Evolutionary conservation across 2,329 filamentous ascomycete genomes (phyloP).

Genomic region (Pseudogymnoascus sp.): DNA sequence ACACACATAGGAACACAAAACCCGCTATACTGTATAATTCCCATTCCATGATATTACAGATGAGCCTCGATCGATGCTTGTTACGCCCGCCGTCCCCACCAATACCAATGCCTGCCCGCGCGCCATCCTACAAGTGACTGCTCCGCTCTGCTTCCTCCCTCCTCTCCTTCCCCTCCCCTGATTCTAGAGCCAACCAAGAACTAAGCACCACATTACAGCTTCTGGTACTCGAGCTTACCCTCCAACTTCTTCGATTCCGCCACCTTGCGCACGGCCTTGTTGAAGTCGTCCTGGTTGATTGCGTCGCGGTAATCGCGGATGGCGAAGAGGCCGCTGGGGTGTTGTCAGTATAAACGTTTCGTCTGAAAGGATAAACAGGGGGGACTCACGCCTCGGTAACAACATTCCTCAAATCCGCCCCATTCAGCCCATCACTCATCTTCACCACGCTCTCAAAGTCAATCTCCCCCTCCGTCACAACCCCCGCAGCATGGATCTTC

Average conservation of each 20-base stretch:
- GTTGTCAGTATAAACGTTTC: conserved; percentile 22
- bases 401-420: conserved; percentile 93
- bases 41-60: conserved; percentile 1
- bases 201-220: conserved; percentile 52
- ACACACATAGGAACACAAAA: neutral
- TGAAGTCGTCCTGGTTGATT: conserved; percentile 98
- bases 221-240: conserved; percentile 96
- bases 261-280: conserved; percentile 96
- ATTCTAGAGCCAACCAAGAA: neutral
- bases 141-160: neutral
- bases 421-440: conserved; percentile 98
- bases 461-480: conserved; percentile 86
- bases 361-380: neutral
- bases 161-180: neutral
- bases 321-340: conserved; percentile 74
- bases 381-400: conserved; percentile 87
- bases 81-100: neutral
- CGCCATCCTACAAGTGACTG: neutral
- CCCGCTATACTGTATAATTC: neutral
- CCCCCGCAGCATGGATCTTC: conserved; percentile 88
- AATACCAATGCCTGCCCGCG: conserved; percentile 4
- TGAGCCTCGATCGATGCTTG: neutral
- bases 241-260: conserved; percentile 97
- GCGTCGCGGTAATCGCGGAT: conserved; percentile 98
- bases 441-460: conserved; percentile 99